These are phyloP conservation scores for Zygosaccharomyces bailii DNA, from an alignment of 805 yeast genomes.

Conservation along the genomic window DNA sequence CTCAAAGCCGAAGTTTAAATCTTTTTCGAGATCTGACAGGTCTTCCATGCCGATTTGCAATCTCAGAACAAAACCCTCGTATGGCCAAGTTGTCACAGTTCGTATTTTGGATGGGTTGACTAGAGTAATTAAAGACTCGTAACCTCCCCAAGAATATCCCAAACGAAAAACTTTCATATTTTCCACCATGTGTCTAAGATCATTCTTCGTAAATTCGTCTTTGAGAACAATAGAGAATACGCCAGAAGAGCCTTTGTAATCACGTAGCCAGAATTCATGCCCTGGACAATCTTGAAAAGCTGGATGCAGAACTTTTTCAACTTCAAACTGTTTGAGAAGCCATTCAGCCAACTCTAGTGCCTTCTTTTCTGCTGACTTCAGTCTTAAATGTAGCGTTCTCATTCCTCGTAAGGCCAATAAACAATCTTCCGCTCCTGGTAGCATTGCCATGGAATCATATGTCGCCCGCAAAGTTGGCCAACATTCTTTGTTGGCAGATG, in stretches of 20 bases:
- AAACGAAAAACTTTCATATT: constrained; percentile 12
- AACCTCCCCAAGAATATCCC: constrained; percentile 21
- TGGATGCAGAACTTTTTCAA: constrained; percentile 15
- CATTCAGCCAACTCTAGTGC: constrained; percentile 12
- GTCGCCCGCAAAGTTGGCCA: constrained; percentile 13
- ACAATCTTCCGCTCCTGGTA: constrained; percentile 18
- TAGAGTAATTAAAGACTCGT: constrained; percentile 13
- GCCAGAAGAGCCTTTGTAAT: constrained; percentile 14
- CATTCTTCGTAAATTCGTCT: constrained; percentile 5
- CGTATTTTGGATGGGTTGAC: constrained; percentile 4
- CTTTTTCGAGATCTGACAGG: constrained; percentile 3
- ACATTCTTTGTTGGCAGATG: constrained; percentile 9
- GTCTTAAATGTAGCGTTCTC: constrained; percentile 12
- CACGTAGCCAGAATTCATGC: constrained; percentile 2
- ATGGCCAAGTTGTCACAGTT: constrained; percentile 5
- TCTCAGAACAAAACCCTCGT: constrained; percentile 10
- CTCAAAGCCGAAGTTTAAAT: constrained; percentile 7
- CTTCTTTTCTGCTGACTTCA: constrained; percentile 8
- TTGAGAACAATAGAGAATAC: constrained; percentile 16
- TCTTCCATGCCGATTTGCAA: constrained; percentile 17
- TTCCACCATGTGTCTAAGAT: constrained; percentile 12
- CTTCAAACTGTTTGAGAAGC: constrained; percentile 9
- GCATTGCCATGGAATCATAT: constrained; percentile 10
- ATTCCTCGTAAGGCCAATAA: constrained; percentile 12
- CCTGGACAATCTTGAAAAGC: constrained; percentile 16